phyloP scores from a whole-genome alignment of 2,329 filamentous ascomycete species.

The Fusarium lyarnte region DNA sequence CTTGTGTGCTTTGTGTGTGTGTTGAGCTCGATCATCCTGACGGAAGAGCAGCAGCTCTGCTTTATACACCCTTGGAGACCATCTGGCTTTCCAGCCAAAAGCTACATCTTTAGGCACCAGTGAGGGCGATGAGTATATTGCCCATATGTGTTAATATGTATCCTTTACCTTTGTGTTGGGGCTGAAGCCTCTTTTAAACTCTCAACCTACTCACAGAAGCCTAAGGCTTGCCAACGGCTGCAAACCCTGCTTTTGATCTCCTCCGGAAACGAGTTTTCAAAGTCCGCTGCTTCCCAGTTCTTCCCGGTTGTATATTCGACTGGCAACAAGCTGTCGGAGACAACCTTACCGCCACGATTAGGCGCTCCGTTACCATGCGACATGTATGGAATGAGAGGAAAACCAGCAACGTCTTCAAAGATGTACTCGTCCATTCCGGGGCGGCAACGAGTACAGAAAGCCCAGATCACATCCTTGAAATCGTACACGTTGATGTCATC shows the following conservation, averaged over 20 bases:
- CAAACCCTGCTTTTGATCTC: conserved; percentile 4
- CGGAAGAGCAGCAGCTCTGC: too few species aligned
- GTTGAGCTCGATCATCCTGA: too few species aligned
- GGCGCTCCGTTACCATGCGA: conserved; percentile 49
- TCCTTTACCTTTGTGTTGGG: too few species aligned
- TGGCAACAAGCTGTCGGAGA: conserved; percentile 55
- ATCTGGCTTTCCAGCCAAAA: too few species aligned
- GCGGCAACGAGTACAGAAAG: conserved; percentile 58
- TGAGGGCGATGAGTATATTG: too few species aligned
- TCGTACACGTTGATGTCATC: conserved; percentile 60
- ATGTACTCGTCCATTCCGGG: conserved; percentile 55
- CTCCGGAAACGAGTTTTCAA: conserved; percentile 48
- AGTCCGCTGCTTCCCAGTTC: conserved; percentile 44
- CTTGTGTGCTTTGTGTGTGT: too few species aligned
- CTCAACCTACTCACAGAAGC: too few species aligned
- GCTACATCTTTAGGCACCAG: too few species aligned
- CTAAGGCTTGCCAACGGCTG: background rate
- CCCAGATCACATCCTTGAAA: conserved; percentile 59
- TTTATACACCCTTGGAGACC: too few species aligned
- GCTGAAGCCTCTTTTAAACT: too few species aligned
- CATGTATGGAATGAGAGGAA: conserved; percentile 59
- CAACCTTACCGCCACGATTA: conserved; percentile 54
- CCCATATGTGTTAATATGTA: too few species aligned
- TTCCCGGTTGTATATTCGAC: conserved; percentile 52
- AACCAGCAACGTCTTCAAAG: conserved; percentile 55